Conservation (phyloP, 345 rosid genomes). For the Odontarrhena argentea region DNA sequence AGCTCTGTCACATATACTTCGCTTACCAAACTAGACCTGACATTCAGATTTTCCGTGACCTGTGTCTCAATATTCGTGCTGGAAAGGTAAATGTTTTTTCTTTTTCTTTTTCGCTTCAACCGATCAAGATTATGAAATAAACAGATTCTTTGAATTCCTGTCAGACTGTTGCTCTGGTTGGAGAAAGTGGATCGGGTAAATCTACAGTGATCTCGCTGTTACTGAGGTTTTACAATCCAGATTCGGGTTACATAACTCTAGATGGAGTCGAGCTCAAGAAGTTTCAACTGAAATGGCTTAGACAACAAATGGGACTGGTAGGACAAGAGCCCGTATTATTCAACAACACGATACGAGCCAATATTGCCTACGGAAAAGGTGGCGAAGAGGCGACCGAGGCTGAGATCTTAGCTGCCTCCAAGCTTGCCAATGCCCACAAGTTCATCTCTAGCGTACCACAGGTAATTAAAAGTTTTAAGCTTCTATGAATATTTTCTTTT, state of each 20-base stretch:
- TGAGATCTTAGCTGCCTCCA: constrained; percentile 57
- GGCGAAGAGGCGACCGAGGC: constrained; percentile 53
- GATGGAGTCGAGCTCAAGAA: constrained; percentile 60
- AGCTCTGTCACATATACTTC: constrained; percentile 53
- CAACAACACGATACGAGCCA: constrained; percentile 60
- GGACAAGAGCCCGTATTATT: constrained; percentile 64
- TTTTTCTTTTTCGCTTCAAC: background rate
- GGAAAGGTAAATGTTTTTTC: constrained; percentile 48
- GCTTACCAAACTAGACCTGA: constrained; percentile 64
- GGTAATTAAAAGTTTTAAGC: constrained; percentile 36
- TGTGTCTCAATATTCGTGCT: constrained; percentile 50
- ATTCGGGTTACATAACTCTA: constrained; percentile 54
- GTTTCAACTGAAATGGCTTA: constrained; percentile 58
- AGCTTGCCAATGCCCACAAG: constrained; percentile 61
- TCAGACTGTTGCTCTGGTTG: constrained; percentile 72
- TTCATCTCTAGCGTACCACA: constrained; percentile 55
- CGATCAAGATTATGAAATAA: too few species aligned
- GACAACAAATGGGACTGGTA: constrained; percentile 72
- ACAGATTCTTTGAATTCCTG: background rate
- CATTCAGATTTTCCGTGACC: constrained; percentile 56
- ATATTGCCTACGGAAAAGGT: constrained; percentile 67
- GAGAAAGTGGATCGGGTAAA: constrained; percentile 75
- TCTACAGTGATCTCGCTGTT: constrained; percentile 60
- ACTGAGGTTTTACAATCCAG: constrained; percentile 65
- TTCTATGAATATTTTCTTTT: background rate